Evolutionary conservation across 768 basidiomycete genomes (phyloP).

Genomic region (Rhodotorula paludigena): DNA sequence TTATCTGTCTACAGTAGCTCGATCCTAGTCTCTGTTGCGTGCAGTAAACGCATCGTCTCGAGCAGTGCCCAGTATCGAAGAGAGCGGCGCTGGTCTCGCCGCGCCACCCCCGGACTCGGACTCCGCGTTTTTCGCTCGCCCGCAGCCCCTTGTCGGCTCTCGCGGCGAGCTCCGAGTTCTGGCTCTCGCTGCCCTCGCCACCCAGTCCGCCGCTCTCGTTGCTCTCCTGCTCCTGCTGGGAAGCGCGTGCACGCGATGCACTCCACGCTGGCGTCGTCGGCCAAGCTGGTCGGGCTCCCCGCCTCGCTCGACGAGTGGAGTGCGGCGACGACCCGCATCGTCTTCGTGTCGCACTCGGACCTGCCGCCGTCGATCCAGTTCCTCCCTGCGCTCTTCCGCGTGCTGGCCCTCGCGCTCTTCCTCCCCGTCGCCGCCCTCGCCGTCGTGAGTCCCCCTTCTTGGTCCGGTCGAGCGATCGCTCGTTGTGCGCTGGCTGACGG

Average conservation of each 20-base stretch:
- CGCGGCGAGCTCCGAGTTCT: no score
- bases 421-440: slow-evolving; percentile 22
- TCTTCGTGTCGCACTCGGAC: not conserved
- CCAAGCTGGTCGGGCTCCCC: not conserved
- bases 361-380: slow-evolving; percentile 16
- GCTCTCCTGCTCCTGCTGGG: not conserved
- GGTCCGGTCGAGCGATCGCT: not conserved
- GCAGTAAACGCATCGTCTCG: no score
- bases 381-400: slow-evolving; percentile 21
- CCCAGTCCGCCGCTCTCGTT: no score
- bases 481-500: no score
- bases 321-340: not conserved
- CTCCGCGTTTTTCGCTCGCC: no score
- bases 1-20: no score
- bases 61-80: no score
- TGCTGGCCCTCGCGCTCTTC: slow-evolving; percentile 23
- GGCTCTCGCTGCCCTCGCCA: no score
- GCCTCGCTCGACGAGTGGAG: not conserved
- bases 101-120: no score
- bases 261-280: not conserved
- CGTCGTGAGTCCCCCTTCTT: slow-evolving; percentile 1
- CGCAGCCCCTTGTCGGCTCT: no score
- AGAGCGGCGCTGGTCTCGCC: no score
- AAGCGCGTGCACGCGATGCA: not conserved
- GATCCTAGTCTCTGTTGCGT: no score